These are phyloP conservation scores for Pestalotiopsis sp. DNA, from an alignment of 2,329 filamentous ascomycete species.

Conservation along the genomic window DNA sequence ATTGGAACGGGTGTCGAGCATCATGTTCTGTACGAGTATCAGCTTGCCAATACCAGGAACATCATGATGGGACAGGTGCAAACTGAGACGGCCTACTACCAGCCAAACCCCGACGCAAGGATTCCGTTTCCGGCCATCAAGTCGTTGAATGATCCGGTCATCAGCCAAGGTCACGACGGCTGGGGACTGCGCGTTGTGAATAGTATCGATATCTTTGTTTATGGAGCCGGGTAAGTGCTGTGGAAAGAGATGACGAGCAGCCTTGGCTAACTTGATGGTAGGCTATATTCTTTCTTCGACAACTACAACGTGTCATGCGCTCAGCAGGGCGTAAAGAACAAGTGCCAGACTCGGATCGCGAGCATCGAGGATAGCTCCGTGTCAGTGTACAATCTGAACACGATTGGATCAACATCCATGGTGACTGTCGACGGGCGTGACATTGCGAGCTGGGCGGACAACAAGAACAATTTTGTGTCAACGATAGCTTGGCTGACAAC, in stretches of 20 bases:
- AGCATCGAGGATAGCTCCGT: constrained; percentile 32
- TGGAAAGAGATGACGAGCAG: not conserved
- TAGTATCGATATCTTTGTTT: constrained; percentile 57
- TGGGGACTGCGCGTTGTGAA: constrained; percentile 68
- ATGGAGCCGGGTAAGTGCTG: constrained; percentile 56
- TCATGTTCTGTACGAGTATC: constrained; percentile 69
- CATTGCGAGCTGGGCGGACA: constrained; percentile 39
- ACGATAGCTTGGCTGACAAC: constrained; percentile 30
- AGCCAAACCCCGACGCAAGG: constrained; percentile 63
- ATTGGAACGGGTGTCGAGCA: constrained; percentile 70
- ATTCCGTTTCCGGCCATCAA: constrained; percentile 54
- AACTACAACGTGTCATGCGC: constrained; percentile 60
- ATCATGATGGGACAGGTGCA: constrained; percentile 68
- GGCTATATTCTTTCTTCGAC: constrained; percentile 68
- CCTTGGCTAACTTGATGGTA: constrained; percentile 12
- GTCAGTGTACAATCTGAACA: constrained; percentile 48
- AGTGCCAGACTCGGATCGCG: constrained; percentile 50
- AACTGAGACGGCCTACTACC: constrained; percentile 73
- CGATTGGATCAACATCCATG: constrained; percentile 45
- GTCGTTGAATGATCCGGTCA: constrained; percentile 47
- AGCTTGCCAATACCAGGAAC: constrained; percentile 61
- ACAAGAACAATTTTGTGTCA: constrained; percentile 41
- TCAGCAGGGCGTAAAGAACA: constrained; percentile 39
- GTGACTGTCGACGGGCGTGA: constrained; percentile 36
- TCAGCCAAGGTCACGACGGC: constrained; percentile 54